Base-by-base conservation (phyloP, 352 stramenopile genomes). In the Globisporangium cylindrosporum region DNA sequence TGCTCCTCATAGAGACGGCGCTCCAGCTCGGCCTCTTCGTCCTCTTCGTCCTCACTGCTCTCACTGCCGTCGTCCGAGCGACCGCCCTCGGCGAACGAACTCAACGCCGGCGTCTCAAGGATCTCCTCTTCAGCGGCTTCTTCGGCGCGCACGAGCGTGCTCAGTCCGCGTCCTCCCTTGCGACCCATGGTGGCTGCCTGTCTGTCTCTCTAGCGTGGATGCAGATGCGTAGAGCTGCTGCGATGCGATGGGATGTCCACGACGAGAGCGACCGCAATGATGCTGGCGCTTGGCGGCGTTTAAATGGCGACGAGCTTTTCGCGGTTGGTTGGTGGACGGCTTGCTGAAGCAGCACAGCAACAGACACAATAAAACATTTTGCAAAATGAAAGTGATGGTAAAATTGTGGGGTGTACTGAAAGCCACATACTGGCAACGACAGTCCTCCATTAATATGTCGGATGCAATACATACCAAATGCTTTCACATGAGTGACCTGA, bases 51-150 rank as follows among this genome's bases (percentile, higher is more conserved):
- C 5, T 90, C 76, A 29, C 74, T 74, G 43, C 73, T 74, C 55
- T 64, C 68, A 43, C 73, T 73, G n/a, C 76, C 77, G 59, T 62
- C 70, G 63, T 58, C 43, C 15, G 59, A 55, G 18, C 67, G 67
- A 8, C 56, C 72, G 27, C 27, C 64, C 5, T 64, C 62, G 0
- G 62, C 75, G 7, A 87, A 76, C 53, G 78, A 81, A 53, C 82
- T 92, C 25, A 95, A 75, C 18, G 84, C 86, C 18, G 88, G 86
- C 68, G 87, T 92, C 77, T 93, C 84, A 22, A 95, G 82, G 61
- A 95, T 93, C 66, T 95, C 87, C 60, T 91, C 80, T 67, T 95
- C 87, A 0, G 83, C 82, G 2, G 85, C 85, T 58, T 91, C 78
- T 64, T 95, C 87, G 1, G 78, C 82, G 27, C 84, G 85, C 65